These are phyloP conservation scores for Solanum corneliomulleri DNA, from an alignment of 257 asterid genomes.

Conservation along the genomic window DNA sequence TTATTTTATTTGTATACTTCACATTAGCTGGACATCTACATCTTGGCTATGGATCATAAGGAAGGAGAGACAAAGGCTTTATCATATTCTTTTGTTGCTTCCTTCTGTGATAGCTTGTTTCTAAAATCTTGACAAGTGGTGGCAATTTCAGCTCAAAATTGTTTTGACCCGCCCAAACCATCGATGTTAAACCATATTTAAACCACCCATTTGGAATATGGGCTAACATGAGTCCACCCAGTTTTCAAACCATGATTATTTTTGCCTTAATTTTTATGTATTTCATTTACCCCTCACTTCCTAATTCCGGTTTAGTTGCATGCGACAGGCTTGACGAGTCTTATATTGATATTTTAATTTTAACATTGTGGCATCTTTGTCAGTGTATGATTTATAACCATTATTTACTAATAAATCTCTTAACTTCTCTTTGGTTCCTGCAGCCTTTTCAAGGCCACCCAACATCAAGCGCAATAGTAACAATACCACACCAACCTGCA, in stretches of 20 bases:
- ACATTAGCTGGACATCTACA: background rate
- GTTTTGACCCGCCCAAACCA: background rate
- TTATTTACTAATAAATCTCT: background rate
- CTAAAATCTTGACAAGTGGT: background rate
- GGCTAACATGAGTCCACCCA: background rate
- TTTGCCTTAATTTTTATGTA: background rate
- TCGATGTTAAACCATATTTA: background rate
- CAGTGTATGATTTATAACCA: background rate
- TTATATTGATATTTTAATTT: background rate
- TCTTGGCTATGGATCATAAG: background rate
- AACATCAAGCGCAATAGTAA: constrained; percentile 33
- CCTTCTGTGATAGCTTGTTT: background rate
- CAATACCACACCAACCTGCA: constrained; percentile 53
- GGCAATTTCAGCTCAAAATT: background rate
- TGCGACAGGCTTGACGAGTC: background rate
- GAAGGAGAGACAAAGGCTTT: background rate
- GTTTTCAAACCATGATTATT: background rate
- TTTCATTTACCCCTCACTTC: background rate
- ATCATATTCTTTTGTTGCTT: background rate
- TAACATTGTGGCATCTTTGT: background rate
- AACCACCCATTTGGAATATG: background rate
- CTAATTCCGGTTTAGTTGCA: background rate
- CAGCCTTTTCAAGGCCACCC: constrained; percentile 69
- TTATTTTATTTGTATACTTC: background rate
- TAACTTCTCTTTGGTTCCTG: background rate